Evolutionary conservation across 345 rosid species (phyloP).

Genomic region (Laguncularia racemosa): DNA sequence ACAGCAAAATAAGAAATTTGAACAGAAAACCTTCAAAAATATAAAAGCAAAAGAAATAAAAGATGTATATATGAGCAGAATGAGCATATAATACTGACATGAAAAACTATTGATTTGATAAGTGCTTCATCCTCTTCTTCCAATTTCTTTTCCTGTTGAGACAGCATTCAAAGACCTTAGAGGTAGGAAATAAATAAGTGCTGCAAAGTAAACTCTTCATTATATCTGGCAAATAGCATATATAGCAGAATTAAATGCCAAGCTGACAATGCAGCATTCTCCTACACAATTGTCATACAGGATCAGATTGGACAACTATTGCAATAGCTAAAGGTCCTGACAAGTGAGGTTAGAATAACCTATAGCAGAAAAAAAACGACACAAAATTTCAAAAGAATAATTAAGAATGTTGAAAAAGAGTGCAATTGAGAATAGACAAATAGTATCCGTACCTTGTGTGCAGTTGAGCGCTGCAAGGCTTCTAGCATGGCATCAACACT

Average conservation of each 20-base stretch:
- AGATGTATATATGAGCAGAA: background rate
- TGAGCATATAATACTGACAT: background rate
- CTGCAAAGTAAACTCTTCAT: background rate
- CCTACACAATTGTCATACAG: no score
- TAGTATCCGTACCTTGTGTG: slow-evolving; percentile 43
- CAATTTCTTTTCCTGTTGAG: slow-evolving; percentile 13
- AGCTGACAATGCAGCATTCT: background rate
- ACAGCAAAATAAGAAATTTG: background rate
- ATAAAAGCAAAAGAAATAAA: background rate
- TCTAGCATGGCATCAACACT: slow-evolving; percentile 92
- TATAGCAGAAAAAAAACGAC: background rate
- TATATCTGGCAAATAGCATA: background rate
- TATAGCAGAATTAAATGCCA: background rate
- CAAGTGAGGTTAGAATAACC: no score
- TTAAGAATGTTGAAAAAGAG: background rate
- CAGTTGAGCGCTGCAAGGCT: slow-evolving; percentile 70
- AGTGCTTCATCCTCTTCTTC: slow-evolving; percentile 18
- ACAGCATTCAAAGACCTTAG: background rate
- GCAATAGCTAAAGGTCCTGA: no score
- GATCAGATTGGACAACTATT: no score
- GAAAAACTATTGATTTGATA: slow-evolving; percentile 14
- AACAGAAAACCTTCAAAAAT: background rate
- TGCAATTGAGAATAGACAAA: background rate
- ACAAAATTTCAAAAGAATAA: background rate
- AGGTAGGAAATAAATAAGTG: background rate